A percentile compares a stretch with the other conserved stretches of the same genome.
Evolutionary conservation across 768 basidiomycete species (phyloP).

Genomic region (Lentinula detonsa): DNA sequence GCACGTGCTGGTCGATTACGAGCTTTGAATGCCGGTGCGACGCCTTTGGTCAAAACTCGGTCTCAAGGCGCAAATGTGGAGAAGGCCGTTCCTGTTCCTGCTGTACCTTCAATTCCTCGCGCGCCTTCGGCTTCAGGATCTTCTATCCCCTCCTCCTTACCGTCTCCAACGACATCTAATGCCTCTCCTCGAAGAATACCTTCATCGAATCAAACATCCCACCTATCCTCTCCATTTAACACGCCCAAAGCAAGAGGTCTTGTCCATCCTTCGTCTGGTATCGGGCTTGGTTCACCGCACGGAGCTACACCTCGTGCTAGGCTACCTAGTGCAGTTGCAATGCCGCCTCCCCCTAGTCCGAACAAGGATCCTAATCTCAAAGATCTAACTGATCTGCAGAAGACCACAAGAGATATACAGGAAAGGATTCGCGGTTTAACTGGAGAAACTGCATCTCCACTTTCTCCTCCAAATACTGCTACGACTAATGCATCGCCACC

Average conservation of each 20-base stretch:
- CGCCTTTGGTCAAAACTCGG: slow-evolving; percentile 22
- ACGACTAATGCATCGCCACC: neutral
- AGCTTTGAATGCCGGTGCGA: slow-evolving; percentile 15
- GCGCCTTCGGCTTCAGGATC: neutral
- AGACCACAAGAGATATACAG: slow-evolving; percentile 35
- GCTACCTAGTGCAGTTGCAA: slow-evolving; percentile 43
- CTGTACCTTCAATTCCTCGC: slow-evolving; percentile 56
- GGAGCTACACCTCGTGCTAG: slow-evolving; percentile 58
- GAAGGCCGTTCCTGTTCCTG: slow-evolving; percentile 16
- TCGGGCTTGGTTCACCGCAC: slow-evolving; percentile 33
- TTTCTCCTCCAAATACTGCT: slow-evolving; percentile 4
- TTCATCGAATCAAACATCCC: slow-evolving; percentile 12
- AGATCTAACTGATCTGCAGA: slow-evolving; percentile 25
- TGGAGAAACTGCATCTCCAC: slow-evolving; percentile 20
- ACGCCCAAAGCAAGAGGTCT: slow-evolving; percentile 52
- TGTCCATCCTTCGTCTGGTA: slow-evolving; percentile 14
- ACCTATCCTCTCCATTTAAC: slow-evolving; percentile 49
- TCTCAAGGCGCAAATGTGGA: slow-evolving; percentile 19
- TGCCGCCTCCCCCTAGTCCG: slow-evolving; percentile 7
- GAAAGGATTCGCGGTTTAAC: slow-evolving; percentile 43
- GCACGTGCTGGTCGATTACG: slow-evolving; percentile 22
- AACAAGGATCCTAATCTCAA: neutral
- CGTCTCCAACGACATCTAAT: slow-evolving; percentile 27
- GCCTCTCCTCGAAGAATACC: slow-evolving; percentile 17
- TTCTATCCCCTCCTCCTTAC: slow-evolving; percentile 44